phyloP scores from a whole-genome alignment of 2,329 filamentous ascomycete genomes.

The Aspergillus vadensis region DNA sequence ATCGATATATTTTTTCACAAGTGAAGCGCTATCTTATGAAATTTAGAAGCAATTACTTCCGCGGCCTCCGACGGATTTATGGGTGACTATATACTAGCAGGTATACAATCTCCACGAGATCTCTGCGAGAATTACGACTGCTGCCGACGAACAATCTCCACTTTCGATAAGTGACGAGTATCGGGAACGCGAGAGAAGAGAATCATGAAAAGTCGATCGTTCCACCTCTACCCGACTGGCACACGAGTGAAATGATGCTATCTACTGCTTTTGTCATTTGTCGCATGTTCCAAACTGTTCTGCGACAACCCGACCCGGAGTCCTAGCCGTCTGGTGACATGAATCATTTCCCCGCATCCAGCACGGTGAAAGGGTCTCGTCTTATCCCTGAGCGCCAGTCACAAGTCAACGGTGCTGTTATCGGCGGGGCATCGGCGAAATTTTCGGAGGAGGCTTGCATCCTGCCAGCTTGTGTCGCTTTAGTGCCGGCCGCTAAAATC shows the following conservation, averaged over 20 bases:
- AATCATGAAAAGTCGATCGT: neutral
- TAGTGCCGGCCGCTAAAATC: neutral
- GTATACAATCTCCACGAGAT: neutral
- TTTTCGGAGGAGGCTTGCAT: conserved; percentile 22
- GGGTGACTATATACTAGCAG: neutral
- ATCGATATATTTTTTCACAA: neutral
- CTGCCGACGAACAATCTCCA: conserved; percentile 1
- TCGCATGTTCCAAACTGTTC: conserved; percentile 1
- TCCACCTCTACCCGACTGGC: neutral
- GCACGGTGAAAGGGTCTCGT: conserved; percentile 2
- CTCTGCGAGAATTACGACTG: neutral
- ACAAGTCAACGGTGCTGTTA: conserved; percentile 10
- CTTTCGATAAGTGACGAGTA: neutral
- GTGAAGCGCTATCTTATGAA: neutral
- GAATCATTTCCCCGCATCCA: neutral
- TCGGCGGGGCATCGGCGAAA: conserved; percentile 31
- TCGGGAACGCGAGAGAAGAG: neutral
- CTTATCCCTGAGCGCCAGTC: neutral
- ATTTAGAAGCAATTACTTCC: no score
- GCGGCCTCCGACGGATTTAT: neutral
- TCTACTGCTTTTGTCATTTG: neutral
- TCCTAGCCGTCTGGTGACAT: neutral
- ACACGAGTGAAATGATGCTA: neutral
- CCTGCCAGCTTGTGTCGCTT: neutral
- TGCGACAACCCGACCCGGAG: neutral